Base-by-base conservation (phyloP, 176 grass and related monocot genomes). In the Ensete glaucum region DNA sequence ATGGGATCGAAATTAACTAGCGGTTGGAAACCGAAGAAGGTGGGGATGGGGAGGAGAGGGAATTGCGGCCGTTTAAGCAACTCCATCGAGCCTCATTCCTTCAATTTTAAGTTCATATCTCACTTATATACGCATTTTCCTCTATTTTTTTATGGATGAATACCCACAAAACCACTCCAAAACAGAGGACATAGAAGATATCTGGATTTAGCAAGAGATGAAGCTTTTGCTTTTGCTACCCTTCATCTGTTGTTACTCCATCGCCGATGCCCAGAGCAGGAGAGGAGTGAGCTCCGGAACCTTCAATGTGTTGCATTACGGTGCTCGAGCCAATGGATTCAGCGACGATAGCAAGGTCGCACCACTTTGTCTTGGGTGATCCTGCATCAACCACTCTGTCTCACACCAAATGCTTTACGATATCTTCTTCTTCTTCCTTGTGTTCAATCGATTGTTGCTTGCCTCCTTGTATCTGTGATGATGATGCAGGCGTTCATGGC, bases 251-350 rank as follows among this genome's bases (percentile, higher is more conserved):
- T 68, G 27, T 43, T 68, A 48, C 66, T 34, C 66, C 66, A 8
- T 49, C 27, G 66, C 24, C 66, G 14, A 19, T 12, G 22, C 17
- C n/a, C 58, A 21, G 9, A 8, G 16, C 17, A 9, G 58, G 19
- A 62, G 58, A 9, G 8, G 5, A 8, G 16, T 26, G 22, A 12
- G 5, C 1, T 27, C 27, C 12, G 0, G 15, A 1, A 54, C 20
- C 71, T 73, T 73, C 50, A 73, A 43, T n/a, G 71, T 73, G 10
- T 20, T 53, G 27, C 22, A 54, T 25, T 73, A 73, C 12, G 71
- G 51, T 15, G 71, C 50, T 1, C 10, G 19, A 1, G 52, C 52
- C 50, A 22, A 53, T 8, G 71, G 21, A 17, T 2, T 12, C 11
- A 6, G 23, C n/a, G 50, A 73, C 71, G 71, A 54, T 20, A 54